Conservation (phyloP, 805 yeast genomes). For the Kodamaea sagamina region DNA sequence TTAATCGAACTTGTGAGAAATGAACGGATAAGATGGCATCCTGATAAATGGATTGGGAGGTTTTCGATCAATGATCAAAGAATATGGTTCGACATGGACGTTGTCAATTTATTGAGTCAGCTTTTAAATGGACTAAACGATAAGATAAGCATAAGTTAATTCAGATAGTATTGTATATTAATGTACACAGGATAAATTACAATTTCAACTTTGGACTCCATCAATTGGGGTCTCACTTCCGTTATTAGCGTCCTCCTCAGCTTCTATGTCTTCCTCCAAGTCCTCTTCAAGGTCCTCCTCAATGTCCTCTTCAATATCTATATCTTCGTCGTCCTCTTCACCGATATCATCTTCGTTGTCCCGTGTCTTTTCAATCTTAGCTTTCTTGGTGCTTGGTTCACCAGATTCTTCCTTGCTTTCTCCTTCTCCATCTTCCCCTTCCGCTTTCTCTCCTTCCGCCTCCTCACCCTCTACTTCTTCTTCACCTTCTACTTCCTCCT, state of each 20-base stretch:
- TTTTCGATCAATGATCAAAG: conserved; percentile 14
- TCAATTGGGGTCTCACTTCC: conserved; percentile 21
- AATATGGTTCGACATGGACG: conserved; percentile 25
- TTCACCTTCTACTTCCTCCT: conserved; percentile 22
- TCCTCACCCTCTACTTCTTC: conserved; percentile 14
- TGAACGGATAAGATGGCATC: conserved; percentile 71
- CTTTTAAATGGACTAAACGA: conserved; percentile 32
- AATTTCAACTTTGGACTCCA: conserved; percentile 2
- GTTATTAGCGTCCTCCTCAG: conserved; percentile 16
- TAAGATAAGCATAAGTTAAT: neutral
- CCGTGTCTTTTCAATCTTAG: conserved; percentile 16
- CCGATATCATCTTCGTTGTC: conserved; percentile 15
- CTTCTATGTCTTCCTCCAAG: conserved; percentile 16
- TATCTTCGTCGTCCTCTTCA: conserved; percentile 27
- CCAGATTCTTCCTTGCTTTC: conserved; percentile 17
- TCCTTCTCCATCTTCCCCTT: conserved; percentile 41
- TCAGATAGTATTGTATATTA: conserved; percentile 2
- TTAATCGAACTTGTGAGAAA: conserved; percentile 32
- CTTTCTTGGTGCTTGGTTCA: conserved; percentile 15
- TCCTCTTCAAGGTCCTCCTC: conserved; percentile 22
- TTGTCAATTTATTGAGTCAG: conserved; percentile 33
- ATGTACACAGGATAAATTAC: conserved; percentile 2
- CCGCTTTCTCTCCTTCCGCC: conserved; percentile 39
- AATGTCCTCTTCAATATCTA: conserved; percentile 21
- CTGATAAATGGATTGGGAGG: conserved; percentile 55